Evolutionary conservation across 768 basidiomycete genomes (phyloP), one percentile per base, ranked within the genome.

Genomic region (Russula foetens): DNA sequence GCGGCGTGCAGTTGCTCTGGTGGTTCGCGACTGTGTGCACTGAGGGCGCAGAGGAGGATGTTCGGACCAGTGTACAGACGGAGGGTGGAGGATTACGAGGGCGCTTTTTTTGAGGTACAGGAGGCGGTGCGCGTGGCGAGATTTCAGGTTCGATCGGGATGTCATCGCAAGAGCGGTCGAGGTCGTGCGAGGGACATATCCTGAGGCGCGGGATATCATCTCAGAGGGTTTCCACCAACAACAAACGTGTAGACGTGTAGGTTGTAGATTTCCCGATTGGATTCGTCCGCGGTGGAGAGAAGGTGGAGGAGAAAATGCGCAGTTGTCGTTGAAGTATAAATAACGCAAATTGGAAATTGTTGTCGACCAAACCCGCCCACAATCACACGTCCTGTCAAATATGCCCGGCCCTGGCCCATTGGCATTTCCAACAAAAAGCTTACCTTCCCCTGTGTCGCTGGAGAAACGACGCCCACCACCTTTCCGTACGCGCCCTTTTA

Each of bases 21-120:
- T 84, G 81, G 82, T 81, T 73, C 64, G 70, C 81, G 23, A 75
- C 76, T 39, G 54, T 67, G 71, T 60, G 69, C 17, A 70, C 65
- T 1, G 2, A 24, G 9, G 72, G 74, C 41, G 70, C 71, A 50
- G 59, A 67, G 43, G 26, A 53, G 7, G 33, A 33, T 33, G 9
- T 33, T 9, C 31, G 9, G 31, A 9, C 9, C 9, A 9, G 31
- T 9, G 9, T 33, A 9, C 31, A 33, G 31, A 33, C 38, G 5
- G 59, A 43, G 33, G n/a, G 62, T 55, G 53, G 69, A 69, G 58
- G 57, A 21, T 35, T 69, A 67, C 51, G 59, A 60, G 14, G 35
- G 58, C 19, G 19, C 54, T 12, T 62, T 57, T 15, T 23, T 64
- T 23, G 24, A 33, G 5, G 56, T 58, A 0, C 60, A 58, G 1